Conservation (phyloP, 163 green algal species). For the Chlorella variabilis region DNA sequence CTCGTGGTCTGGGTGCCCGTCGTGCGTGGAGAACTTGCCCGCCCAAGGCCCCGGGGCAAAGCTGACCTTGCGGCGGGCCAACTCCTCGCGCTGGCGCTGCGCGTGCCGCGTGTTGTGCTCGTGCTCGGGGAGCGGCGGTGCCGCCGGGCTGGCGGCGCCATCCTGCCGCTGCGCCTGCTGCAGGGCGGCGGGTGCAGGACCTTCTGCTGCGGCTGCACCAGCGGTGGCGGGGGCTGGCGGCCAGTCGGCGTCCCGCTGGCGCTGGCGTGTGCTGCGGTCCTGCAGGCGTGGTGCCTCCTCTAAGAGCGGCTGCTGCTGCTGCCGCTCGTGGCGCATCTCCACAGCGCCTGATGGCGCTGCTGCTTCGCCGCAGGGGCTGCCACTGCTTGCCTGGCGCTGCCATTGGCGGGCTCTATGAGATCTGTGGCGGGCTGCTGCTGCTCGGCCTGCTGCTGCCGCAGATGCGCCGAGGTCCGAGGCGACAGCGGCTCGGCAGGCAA, state of each 20-base stretch:
- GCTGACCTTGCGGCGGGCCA: not conserved
- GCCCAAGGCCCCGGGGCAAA: slow-evolving; percentile 45
- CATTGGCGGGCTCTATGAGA: too few relatives aligned
- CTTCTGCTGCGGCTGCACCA: not conserved
- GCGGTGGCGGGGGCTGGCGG: too few relatives aligned
- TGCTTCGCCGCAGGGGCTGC: too few relatives aligned
- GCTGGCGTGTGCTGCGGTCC: not conserved
- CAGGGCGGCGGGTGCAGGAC: too few relatives aligned
- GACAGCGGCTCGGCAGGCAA: not conserved
- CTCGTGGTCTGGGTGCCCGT: slow-evolving; percentile 54
- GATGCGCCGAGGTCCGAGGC: not conserved
- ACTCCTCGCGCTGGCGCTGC: slow-evolving; percentile 1
- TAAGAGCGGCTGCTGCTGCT: not conserved
- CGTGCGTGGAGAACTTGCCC: slow-evolving; percentile 37
- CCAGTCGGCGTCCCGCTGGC: too few relatives aligned
- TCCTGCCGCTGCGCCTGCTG: slow-evolving; percentile 8
- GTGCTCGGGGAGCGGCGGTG: not conserved
- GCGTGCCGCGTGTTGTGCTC: slow-evolving; percentile 24
- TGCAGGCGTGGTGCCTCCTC: too few relatives aligned
- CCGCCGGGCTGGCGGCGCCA: not conserved
- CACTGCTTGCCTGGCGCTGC: too few relatives aligned
- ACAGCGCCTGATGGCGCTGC: not conserved
- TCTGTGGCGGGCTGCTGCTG: too few relatives aligned
- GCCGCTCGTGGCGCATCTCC: not conserved
- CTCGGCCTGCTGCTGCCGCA: not conserved